These are phyloP conservation scores for Aphanocladium album DNA, from an alignment of 2,329 filamentous ascomycete genomes.

Conservation along the genomic window DNA sequence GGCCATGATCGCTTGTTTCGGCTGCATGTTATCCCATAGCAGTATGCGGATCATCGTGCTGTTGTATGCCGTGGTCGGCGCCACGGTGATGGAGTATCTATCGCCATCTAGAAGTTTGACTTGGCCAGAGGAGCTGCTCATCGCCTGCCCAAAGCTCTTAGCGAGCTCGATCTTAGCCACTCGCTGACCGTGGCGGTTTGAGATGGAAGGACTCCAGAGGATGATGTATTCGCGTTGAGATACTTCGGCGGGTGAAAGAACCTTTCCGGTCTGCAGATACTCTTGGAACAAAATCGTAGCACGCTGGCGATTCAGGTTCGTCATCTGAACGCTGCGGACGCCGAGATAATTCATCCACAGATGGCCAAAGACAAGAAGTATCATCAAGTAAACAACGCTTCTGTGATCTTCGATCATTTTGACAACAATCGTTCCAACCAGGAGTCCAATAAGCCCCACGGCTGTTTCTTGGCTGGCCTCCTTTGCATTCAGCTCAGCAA, in stretches of 20 bases:
- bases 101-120: slow-evolving; percentile 25
- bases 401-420: slow-evolving; percentile 64
- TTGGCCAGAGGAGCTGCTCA: slow-evolving; percentile 26
- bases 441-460: slow-evolving; percentile 81
- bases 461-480: slow-evolving; percentile 95
- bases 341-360: slow-evolving; percentile 81
- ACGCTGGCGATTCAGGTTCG: slow-evolving; percentile 78
- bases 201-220: slow-evolving; percentile 30
- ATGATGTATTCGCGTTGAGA: slow-evolving; percentile 62
- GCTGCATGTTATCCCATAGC: slow-evolving; percentile 26
- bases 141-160: slow-evolving; percentile 35
- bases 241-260: slow-evolving; percentile 62
- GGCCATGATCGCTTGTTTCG: slow-evolving; percentile 27
- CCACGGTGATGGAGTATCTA: slow-evolving; percentile 8
- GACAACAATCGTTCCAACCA: slow-evolving; percentile 77
- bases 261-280: slow-evolving; percentile 42
- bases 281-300: slow-evolving; percentile 70
- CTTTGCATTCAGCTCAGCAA: slow-evolving; percentile 91
- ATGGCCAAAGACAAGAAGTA: slow-evolving; percentile 69
- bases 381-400: slow-evolving; percentile 69
- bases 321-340: slow-evolving; percentile 78
- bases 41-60: slow-evolving; percentile 29
- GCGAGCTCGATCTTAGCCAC: slow-evolving; percentile 37
- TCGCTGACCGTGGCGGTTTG: slow-evolving; percentile 22
- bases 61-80: slow-evolving; percentile 7